Evolutionary conservation across 2,329 filamentous ascomycete genomes (phyloP).

Genomic region (Tolypocladium sp.): DNA sequence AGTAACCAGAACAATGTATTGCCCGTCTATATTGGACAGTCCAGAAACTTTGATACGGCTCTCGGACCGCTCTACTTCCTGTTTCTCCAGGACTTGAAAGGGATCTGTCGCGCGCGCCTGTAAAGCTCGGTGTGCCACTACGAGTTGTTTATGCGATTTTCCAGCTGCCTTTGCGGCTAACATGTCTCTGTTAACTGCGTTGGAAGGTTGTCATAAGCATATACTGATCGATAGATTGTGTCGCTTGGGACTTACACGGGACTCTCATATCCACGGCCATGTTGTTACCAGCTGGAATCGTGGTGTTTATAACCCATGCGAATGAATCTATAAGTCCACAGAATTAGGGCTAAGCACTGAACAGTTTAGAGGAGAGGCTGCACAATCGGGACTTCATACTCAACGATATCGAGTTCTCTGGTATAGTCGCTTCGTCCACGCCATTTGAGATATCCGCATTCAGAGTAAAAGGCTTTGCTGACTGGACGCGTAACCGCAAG

Average conservation of each 20-base stretch:
- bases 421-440: background rate
- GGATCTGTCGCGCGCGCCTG: background rate
- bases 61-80: background rate
- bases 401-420: background rate
- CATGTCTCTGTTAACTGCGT: background rate
- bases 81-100: background rate
- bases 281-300: background rate
- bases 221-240: background rate
- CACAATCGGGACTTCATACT: background rate
- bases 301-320: slow-evolving; percentile 1
- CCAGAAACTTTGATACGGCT: background rate
- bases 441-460: slow-evolving; percentile 2
- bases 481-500: slow-evolving; percentile 9
- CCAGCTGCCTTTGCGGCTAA: background rate
- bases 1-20: background rate
- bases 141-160: background rate
- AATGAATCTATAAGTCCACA: background rate
- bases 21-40: background rate
- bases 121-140: background rate
- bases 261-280: too few species aligned
- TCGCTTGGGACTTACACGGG: background rate
- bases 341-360: too few species aligned
- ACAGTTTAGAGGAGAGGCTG: too few species aligned
- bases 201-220: background rate
- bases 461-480: background rate